Conservation (phyloP, 108 stramenopile species). For the Cylindrotheca closterium region DNA sequence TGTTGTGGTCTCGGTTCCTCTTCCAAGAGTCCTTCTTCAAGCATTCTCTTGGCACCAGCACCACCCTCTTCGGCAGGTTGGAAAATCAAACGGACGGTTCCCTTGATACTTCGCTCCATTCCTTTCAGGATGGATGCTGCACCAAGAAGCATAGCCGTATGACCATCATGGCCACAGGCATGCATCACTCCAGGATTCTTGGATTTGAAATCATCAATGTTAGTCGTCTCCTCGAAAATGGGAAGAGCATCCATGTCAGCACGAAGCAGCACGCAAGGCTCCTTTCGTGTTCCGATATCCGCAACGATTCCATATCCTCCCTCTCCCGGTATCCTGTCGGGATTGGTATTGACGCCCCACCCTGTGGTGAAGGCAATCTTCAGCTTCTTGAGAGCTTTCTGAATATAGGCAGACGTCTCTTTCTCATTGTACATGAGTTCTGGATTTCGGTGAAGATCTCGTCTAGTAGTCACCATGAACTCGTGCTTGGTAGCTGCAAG, state of each 20-base stretch:
- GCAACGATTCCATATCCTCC: too few species aligned
- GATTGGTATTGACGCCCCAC: constrained; percentile 71
- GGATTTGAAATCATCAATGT: constrained; percentile 52
- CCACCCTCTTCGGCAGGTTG: constrained; percentile 92
- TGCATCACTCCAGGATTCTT: constrained; percentile 77
- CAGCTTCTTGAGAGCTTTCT: constrained; percentile 48
- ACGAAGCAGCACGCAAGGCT: constrained; percentile 76
- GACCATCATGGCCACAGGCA: constrained; percentile 95
- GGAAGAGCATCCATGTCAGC: constrained; percentile 96
- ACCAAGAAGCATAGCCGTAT: constrained; percentile 87
- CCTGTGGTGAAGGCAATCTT: constrained; percentile 59
- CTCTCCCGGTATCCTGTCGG: constrained; percentile 39
- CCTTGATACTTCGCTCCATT: constrained; percentile 50
- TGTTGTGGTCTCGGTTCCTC: constrained; percentile 53
- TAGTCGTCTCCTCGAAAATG: constrained; percentile 65
- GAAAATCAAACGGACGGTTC: constrained; percentile 65
- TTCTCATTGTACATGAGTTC: constrained; percentile 81
- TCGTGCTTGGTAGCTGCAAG: constrained; percentile 30
- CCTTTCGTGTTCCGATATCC: too few species aligned
- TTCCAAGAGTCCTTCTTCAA: constrained; percentile 79
- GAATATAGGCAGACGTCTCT: constrained; percentile 62
- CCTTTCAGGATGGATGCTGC: constrained; percentile 69
- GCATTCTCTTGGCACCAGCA: constrained; percentile 87
- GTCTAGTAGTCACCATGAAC: constrained; percentile 53
- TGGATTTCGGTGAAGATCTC: constrained; percentile 64